Conservation (phyloP, 345 rosid species). For the Lumnitzera littorea region DNA sequence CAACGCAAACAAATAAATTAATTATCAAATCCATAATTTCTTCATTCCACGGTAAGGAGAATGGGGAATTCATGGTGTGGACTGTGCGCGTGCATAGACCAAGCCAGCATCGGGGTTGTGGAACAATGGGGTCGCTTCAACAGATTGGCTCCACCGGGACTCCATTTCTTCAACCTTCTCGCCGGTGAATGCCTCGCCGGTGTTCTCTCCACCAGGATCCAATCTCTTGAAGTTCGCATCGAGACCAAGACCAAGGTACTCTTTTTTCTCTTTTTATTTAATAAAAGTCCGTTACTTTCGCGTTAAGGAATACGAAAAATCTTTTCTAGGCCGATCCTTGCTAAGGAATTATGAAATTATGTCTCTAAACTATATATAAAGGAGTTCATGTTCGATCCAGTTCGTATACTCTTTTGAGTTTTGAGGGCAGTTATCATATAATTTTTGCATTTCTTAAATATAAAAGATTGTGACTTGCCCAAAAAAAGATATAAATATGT, state of each 20-base stretch:
- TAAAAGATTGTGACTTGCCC: too few species aligned
- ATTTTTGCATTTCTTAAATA: too few species aligned
- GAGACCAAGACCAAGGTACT: conserved; percentile 92
- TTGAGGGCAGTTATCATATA: too few species aligned
- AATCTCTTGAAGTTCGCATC: conserved; percentile 79
- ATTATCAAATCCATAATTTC: neutral
- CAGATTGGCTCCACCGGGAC: conserved; percentile 73
- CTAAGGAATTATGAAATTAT: too few species aligned
- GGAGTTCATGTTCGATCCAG: too few species aligned
- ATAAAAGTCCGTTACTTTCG: neutral
- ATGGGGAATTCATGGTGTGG: conserved; percentile 61
- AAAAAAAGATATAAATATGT: too few species aligned
- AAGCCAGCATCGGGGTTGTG: conserved; percentile 74
- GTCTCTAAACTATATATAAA: too few species aligned
- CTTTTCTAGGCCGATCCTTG: too few species aligned
- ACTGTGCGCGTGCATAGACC: conserved; percentile 62
- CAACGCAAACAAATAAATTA: neutral
- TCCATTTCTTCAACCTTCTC: conserved; percentile 64
- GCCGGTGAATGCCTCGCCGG: conserved; percentile 80
- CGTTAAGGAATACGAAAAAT: too few species aligned
- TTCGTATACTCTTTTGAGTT: too few species aligned
- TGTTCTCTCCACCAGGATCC: conserved; percentile 76
- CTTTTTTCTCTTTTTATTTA: neutral
- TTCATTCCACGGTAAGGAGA: neutral
- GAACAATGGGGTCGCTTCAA: conserved; percentile 96